Evolutionary conservation across 1,284 basidiomycete genomes (phyloP).

Genomic region (Cutaneotrichosporon sp.): DNA sequence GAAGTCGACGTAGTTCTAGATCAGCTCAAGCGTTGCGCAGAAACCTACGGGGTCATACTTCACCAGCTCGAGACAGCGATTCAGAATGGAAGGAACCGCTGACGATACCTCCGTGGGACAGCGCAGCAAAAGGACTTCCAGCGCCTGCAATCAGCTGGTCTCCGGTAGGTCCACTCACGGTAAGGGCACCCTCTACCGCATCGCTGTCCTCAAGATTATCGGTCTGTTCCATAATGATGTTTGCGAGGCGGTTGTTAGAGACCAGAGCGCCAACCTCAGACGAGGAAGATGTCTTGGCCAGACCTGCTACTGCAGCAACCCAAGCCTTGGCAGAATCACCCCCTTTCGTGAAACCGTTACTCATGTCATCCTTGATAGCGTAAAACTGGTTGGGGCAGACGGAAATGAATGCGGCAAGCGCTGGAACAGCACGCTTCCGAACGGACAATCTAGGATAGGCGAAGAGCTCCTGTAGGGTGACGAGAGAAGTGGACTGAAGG

Average conservation of each 20-base stretch:
- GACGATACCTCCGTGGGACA: conserved; percentile 76
- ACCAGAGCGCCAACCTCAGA: conserved; percentile 28
- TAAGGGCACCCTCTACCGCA: conserved; percentile 40
- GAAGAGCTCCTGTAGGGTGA: conserved; percentile 69
- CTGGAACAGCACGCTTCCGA: conserved; percentile 81
- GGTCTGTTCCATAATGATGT: conserved; percentile 27
- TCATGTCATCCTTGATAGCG: conserved; percentile 24
- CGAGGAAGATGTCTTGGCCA: conserved; percentile 34
- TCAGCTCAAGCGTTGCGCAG: background rate
- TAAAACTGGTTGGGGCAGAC: conserved; percentile 32
- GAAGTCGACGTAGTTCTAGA: conserved; percentile 72
- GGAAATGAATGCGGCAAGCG: conserved; percentile 52
- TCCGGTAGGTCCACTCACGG: conserved; percentile 16
- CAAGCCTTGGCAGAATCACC: conserved; percentile 32
- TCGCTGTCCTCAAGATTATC: conserved; percentile 36
- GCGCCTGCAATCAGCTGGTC: conserved; percentile 53
- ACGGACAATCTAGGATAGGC: conserved; percentile 72
- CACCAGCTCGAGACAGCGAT: conserved; percentile 68
- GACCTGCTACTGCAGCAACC: conserved; percentile 30
- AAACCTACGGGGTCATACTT: conserved; percentile 79
- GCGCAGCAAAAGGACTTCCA: conserved; percentile 76
- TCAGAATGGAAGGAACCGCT: conserved; percentile 64
- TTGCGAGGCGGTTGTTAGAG: conserved; percentile 28
- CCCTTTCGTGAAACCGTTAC: conserved; percentile 23
- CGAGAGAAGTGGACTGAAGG: conserved; percentile 58